Conservation (phyloP, 1,284 basidiomycete genomes). For the Leccinum colubrinum region DNA sequence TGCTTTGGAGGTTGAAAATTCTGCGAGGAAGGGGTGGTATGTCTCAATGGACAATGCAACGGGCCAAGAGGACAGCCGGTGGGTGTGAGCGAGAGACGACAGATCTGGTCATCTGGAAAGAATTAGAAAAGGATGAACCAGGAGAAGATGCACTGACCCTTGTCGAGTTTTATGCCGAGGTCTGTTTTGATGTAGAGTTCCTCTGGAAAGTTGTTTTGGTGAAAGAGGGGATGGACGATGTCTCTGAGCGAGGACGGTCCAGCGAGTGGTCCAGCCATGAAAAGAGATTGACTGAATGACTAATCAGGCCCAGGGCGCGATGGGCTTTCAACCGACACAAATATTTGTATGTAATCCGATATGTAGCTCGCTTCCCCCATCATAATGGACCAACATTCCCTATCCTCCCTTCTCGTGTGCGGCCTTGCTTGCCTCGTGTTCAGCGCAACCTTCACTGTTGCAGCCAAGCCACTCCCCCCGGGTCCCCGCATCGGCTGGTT, state of each 20-base stretch:
- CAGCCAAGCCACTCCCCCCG: slow-evolving; percentile 35
- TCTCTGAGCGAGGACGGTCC: slow-evolving; percentile 69
- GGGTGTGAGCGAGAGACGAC: slow-evolving; percentile 74
- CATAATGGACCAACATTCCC: neutral
- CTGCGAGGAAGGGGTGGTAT: slow-evolving; percentile 79
- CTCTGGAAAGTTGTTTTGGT: slow-evolving; percentile 87
- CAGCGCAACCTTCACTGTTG: neutral
- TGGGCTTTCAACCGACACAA: neutral
- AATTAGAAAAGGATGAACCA: neutral
- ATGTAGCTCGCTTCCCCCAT: neutral
- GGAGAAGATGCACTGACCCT: slow-evolving; percentile 51
- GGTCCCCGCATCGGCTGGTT: slow-evolving; percentile 42
- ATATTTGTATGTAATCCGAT: neutral
- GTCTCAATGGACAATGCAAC: slow-evolving; percentile 84
- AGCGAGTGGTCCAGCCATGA: slow-evolving; percentile 53
- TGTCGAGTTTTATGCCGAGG: slow-evolving; percentile 88
- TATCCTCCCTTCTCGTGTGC: slow-evolving; percentile 6
- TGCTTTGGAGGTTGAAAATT: slow-evolving; percentile 90
- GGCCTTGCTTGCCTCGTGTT: slow-evolving; percentile 11
- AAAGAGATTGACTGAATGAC: neutral
- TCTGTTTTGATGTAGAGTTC: slow-evolving; percentile 86
- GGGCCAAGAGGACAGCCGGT: slow-evolving; percentile 88
- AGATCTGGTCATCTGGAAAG: slow-evolving; percentile 83
- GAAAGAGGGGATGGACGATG: slow-evolving; percentile 85
- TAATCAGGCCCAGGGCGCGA: neutral